Evolutionary conservation across 257 asterid genomes (phyloP).

Genomic region (Penstemon eatonii): DNA sequence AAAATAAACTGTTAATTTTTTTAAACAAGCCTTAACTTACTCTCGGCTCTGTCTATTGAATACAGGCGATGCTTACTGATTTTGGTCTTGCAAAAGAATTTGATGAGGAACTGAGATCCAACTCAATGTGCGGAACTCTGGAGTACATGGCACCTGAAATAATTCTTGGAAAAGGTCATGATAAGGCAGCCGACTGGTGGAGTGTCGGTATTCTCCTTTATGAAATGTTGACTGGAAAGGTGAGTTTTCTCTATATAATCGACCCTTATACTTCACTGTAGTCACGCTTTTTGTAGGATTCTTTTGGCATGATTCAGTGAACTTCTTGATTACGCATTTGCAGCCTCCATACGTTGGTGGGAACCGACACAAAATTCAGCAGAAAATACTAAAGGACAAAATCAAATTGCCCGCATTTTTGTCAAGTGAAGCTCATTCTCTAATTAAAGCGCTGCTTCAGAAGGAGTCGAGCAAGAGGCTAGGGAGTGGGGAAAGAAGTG

Average conservation of each 20-base stretch:
- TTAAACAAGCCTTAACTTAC: not conserved
- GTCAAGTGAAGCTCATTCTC: conserved; percentile 74
- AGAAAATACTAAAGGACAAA: conserved; percentile 72
- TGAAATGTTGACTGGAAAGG: conserved; percentile 86
- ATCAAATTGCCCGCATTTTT: conserved; percentile 67
- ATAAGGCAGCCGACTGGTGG: conserved; percentile 94
- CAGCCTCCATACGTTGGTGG: conserved; percentile 74
- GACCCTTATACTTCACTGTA: not conserved
- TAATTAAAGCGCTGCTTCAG: conserved; percentile 74
- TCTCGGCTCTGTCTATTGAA: conserved; percentile 1
- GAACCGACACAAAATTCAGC: conserved; percentile 66
- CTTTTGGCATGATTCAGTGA: not conserved
- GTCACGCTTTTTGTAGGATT: not conserved
- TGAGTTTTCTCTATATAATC: conserved; percentile 22
- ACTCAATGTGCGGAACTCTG: conserved; percentile 79
- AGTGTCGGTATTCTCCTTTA: conserved; percentile 74
- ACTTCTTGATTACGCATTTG: conserved; percentile 24
- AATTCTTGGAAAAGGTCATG: conserved; percentile 69
- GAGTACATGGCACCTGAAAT: conserved; percentile 95
- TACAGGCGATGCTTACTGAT: conserved; percentile 72
- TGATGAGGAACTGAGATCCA: conserved; percentile 59
- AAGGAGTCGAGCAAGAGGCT: conserved; percentile 64
- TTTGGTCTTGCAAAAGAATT: conserved; percentile 82
- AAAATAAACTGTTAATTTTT: not conserved
- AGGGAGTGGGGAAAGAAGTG: conserved; percentile 56